Evolutionary conservation across 73 alveolate species (phyloP), one percentile per base, ranked within the genome.

Genomic region (Paramecium octaurelia): DNA sequence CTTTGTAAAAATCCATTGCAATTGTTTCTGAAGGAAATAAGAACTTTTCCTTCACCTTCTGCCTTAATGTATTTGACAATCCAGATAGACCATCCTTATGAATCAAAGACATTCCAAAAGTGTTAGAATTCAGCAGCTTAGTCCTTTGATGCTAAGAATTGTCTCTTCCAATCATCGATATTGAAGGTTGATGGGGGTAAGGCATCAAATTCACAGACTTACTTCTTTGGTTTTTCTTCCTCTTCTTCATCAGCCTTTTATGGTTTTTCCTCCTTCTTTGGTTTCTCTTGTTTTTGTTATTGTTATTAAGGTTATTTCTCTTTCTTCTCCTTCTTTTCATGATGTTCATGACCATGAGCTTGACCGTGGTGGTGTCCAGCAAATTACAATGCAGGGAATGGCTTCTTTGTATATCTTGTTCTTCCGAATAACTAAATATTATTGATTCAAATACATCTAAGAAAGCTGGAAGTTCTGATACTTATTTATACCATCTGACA

Each of bases 1-100:
- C 99, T 96, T 89, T 98, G 97, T 54, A 98, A 85, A 95, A 98
- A 98, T 57, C 99, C 98, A 90, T 95, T 97, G 94, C 96, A 75
- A 35, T 97, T 93, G 94, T 98, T 98, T 84, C 91, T 92, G 76
- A 96, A 93, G 68, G 93, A 75, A 86, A 80, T 91, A 84, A 97
- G 95, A 10, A 54, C 92, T 71, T 90, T 89, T 31, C 99, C 99
- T 92, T 98, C 99, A 27, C 97, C 98, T 27, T 93, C 97, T 70
- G 95, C 95, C 93, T 98, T 98, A 58, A 95, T 94, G 94, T 97
- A 97, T 57, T 95, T 96, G 23, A 98, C 64, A 95, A 87, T 93
- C 99, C 99, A 98, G 88, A 96, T 68, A 42, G 98, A 93, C 96
- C 96, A 96, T 35, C 98, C 99, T 58, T 92, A 84, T 57, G 86